Base-by-base conservation (phyloP, 176 grass and related monocot species). In the Oryza meridionalis region DNA sequence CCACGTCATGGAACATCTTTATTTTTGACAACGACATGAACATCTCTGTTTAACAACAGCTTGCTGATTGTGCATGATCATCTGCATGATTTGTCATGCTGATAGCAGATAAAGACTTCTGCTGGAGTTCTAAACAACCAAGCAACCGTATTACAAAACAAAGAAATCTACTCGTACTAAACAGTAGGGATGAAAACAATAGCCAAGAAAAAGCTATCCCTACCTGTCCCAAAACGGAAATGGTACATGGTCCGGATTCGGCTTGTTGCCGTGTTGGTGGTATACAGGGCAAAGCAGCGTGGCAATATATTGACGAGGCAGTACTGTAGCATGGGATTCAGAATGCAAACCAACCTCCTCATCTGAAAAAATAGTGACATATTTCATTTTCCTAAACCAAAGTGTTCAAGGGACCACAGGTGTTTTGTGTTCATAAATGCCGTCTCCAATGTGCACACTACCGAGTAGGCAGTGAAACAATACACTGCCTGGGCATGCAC, bases 181-280 rank as follows among this genome's bases (percentile, higher is more conserved):
- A 59, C 25, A 17, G 40, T 31, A 63, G 16, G 38, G 14, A 16
- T 17, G n/a, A 63, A 31, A 70, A 19, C 66, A 55, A 25, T 58
- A 26, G 35, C 2, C 13, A 29, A 9, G n/a, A 43, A 53, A 14
- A 69, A 11, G 15, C 79, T 45, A 49, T 72, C 53, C 26, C 25
- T 47, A 33, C 38, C 16, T 65, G 53, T 65, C 80, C 38, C 25
- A 16, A 82, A 82, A 74, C 55, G 62, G 81, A 74, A 73, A 83
- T 24, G 63, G 26, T 31, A 75, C 26, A 29, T 51, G 72, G 16
- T 27, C 26, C 46, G 15, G 12, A 19, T 75, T 21, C 72, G 46
- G 72, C 45, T 31, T 55, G 50, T 49, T 55, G 50, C 50, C 50
- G 15, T 53, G 50, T 53, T 53, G 50, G 16, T 19, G 11, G 11